Evolutionary conservation across 2,329 filamentous ascomycete genomes (phyloP), one percentile per base, ranked within the genome.

Genomic region (Alternaria angustiovoidea): DNA sequence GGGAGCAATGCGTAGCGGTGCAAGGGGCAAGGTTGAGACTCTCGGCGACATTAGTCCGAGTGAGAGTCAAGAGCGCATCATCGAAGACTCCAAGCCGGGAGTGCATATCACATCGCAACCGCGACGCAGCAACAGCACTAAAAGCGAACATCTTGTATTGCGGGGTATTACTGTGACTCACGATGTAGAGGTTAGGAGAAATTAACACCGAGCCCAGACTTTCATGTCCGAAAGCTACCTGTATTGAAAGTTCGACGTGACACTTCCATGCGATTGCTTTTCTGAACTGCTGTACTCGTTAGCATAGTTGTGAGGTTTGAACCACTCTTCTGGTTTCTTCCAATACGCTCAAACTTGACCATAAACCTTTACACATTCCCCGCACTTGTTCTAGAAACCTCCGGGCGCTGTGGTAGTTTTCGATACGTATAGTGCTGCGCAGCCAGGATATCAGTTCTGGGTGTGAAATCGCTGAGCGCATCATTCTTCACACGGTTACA

Each of bases 61-160:
- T 12, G 64, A 67, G 24, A 67, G 62, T 39, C 62, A 67, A 49
- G 62, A 64, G 43, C 49, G 48, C 12, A 67, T 65, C 20, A 57
- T 67, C 14, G 54, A 47, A 18, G 42, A 38, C 1, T 12, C 30
- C 1, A 65, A 63, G 22, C 41, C 48, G 5, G 41, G 32, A 11
- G 52, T 30, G 6, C 55, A 56, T 39, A 16, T 65, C 22, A 54
- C 46, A 8, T 60, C 54, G 2, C 51, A 18, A 36, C 30, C 28
- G n/a, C 44, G 36, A n/a, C 30, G 52, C 5, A 51, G 42, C 24
- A 59, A 55, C 30, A 34, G 14, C 5, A 57, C 53, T 11, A 60
- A 39, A 11, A 63, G 54, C 16, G 59, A 61, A 14, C 53, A 59
- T 20, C 1, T 58, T 5, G 30, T 47, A 24, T 12, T 59, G 12